Evolutionary conservation across 2,329 filamentous ascomycete genomes (phyloP).

Genomic region (Coleophoma crateriformis): DNA sequence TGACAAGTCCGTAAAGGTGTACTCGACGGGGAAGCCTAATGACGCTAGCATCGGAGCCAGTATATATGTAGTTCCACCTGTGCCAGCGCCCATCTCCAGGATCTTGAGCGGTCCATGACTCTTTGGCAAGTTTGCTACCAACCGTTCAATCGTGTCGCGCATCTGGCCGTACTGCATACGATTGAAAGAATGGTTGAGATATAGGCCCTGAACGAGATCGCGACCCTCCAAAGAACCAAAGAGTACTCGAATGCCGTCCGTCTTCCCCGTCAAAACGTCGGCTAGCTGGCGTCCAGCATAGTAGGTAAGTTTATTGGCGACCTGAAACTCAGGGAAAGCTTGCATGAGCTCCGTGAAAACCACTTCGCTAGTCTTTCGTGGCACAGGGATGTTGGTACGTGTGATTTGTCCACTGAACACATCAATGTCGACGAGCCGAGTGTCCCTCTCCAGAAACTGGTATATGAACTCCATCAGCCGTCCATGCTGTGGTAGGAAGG

Average conservation of each 20-base stretch:
- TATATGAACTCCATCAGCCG: constrained; percentile 21
- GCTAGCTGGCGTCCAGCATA: constrained; percentile 13
- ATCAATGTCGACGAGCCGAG: constrained; percentile 7
- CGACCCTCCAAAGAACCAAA: constrained; percentile 13
- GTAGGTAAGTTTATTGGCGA: constrained; percentile 10
- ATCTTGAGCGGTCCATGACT: constrained; percentile 23
- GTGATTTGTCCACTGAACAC: neutral
- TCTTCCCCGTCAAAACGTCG: constrained; percentile 11
- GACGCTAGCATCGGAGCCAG: constrained; percentile 23
- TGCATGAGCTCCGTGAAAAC: constrained; percentile 21
- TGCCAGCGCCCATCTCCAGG: constrained; percentile 38
- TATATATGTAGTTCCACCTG: constrained; percentile 33
- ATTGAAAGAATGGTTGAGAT: constrained; percentile 14
- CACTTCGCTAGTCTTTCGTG: constrained; percentile 1
- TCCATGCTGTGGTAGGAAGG: constrained; percentile 17
- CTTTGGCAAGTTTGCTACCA: neutral
- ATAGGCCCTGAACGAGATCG: constrained; percentile 14
- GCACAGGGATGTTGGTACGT: constrained; percentile 4
- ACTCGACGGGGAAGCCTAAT: constrained; percentile 23
- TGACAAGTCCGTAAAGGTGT: constrained; percentile 39
- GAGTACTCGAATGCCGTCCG: constrained; percentile 15
- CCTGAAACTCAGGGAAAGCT: constrained; percentile 26
- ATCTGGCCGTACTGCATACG: constrained; percentile 3
- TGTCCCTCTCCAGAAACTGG: constrained; percentile 17
- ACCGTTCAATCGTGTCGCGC: constrained; percentile 5